Percentiles rank a stretch among this genome's conserved stretches.
These are phyloP conservation scores for Fusarium musae DNA, from an alignment of 2,329 filamentous ascomycete species.

Conservation along the genomic window DNA sequence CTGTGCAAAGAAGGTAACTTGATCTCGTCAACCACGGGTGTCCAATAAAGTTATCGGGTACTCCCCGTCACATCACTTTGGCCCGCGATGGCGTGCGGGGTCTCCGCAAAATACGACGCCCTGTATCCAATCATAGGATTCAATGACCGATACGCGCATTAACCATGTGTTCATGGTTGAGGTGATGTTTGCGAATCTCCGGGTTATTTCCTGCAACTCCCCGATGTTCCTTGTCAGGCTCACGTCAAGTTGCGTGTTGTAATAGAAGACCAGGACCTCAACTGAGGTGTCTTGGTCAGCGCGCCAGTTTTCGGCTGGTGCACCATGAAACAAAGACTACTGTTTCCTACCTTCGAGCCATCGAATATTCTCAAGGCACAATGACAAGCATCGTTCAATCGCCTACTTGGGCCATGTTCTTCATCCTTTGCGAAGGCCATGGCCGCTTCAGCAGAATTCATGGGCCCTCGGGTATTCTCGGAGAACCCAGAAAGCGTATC, in stretches of 20 bases:
- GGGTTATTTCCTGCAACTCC: constrained; percentile 29
- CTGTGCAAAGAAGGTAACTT: neutral
- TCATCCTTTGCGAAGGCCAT: neutral
- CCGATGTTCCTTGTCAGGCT: constrained; percentile 7
- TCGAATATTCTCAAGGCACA: neutral
- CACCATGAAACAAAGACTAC: neutral
- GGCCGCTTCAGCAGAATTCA: neutral
- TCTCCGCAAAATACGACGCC: constrained; percentile 28
- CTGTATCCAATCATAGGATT: constrained; percentile 11
- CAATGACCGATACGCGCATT: constrained; percentile 33
- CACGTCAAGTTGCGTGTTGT: neutral
- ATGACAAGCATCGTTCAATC: neutral
- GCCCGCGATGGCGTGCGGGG: constrained; percentile 42
- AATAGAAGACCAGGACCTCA: too few species aligned
- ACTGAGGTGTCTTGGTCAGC: neutral
- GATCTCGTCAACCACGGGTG: neutral
- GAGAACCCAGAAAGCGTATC: too few species aligned
- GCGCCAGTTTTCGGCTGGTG: neutral
- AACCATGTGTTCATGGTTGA: constrained; percentile 3
- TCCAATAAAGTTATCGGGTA: constrained; percentile 36
- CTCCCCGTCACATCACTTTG: constrained; percentile 36
- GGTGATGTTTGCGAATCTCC: constrained; percentile 2
- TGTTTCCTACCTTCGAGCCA: too few species aligned
- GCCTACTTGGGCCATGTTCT: neutral
- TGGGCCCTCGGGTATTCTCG: too few species aligned